These are phyloP conservation scores for Monilinia vaccinii-corymbosi DNA, from an alignment of 2,329 filamentous ascomycete genomes.

Conservation along the genomic window DNA sequence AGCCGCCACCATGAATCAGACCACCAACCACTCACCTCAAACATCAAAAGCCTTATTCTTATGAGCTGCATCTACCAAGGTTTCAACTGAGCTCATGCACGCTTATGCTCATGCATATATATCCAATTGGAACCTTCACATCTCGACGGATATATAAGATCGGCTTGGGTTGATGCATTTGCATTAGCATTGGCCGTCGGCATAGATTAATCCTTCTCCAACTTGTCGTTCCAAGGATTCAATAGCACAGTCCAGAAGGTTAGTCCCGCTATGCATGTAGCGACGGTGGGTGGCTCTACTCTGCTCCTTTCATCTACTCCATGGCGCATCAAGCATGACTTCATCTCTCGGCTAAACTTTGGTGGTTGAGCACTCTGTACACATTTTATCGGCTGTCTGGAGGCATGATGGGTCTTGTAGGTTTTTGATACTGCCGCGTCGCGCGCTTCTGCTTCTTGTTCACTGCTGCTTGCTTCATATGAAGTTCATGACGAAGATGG, in stretches of 20 bases:
- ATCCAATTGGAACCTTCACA: not conserved
- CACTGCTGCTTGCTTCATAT: too few species aligned
- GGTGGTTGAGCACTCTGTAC: not conserved
- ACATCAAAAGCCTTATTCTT: not conserved
- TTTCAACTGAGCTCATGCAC: not conserved
- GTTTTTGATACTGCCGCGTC: not conserved
- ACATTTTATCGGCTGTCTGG: not conserved
- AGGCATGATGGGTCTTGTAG: not conserved
- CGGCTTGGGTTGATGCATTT: slow-evolving; percentile 5
- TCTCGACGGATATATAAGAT: slow-evolving; percentile 1
- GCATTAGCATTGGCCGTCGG: slow-evolving; percentile 7
- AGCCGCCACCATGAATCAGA: not conserved
- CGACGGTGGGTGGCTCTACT: slow-evolving; percentile 1
- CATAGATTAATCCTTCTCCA: not conserved
- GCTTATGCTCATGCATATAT: not conserved
- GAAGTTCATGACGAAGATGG: not conserved
- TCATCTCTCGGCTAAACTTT: not conserved
- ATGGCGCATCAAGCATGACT: not conserved
- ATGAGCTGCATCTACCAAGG: not conserved
- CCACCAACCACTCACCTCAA: not conserved
- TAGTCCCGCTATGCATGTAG: not conserved
- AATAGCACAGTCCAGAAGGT: not conserved
- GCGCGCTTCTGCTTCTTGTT: not conserved
- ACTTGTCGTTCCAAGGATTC: not conserved
- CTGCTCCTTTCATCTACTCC: not conserved